Base-by-base conservation (phyloP, 2,329 filamentous ascomycete genomes). In the Neophaeococcomyces mojaviensis region DNA sequence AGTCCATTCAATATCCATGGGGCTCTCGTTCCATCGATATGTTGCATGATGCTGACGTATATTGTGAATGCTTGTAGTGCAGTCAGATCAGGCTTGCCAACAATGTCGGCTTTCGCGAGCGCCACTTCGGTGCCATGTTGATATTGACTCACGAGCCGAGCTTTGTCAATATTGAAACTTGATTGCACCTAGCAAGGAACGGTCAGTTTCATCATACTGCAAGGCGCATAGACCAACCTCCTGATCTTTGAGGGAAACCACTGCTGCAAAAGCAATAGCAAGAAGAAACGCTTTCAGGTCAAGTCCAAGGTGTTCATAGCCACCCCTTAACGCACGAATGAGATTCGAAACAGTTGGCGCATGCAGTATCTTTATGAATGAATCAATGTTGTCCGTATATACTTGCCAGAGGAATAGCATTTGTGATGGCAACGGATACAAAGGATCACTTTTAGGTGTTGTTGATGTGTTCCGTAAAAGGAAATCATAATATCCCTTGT, bases 181-280 rank as follows among this genome's bases (percentile, higher is more conserved):
- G 10, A 10, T 5, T 10, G 24, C 24, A 28, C 24, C 24, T 28
- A 10, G 10, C 5, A 10, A 5, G 10, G 24, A 10, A 28, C 24
- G 10, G 5, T 28, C 10, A 28, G 24, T 10, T 5, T 5, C 10
- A 28, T 28, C 24, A 28, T 10, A 28, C 24, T 5, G 24, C 10
- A 10, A 28, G 24, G 10, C 5, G 10, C 5, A 5, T 10, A 6
- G 20, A 60, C 68, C 59, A 51, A 76, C 73, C 58, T 79, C 75
- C 0, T 77, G 72, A 3, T 76, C 73, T 8, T 78, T 74, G 74
- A 79, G 76, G 0, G 75, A 78, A 0, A 67, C 71, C 5, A 79
- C 60, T 0, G 75, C 70, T 0, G 74, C 69, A 51, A 78, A 79
- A 59, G 77, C 79, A 4, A 80, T 75, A 0, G 75, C 64, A 54